phyloP scores from a whole-genome alignment of 2,329 filamentous ascomycete genomes.

The Falciphora oryzae region DNA sequence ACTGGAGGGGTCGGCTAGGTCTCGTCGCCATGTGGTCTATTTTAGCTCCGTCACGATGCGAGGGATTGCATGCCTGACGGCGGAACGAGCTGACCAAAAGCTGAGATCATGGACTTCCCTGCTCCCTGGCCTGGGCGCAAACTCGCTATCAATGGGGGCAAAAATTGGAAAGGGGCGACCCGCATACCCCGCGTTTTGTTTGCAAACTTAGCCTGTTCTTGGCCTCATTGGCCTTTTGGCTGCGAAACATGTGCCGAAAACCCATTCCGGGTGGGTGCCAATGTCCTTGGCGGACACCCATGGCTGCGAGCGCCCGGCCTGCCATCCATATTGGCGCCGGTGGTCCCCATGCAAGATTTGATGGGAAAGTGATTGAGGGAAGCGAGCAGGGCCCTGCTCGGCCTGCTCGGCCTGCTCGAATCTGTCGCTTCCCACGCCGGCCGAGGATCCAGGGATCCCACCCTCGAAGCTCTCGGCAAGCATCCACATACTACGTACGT shows the following conservation, averaged over 20 bases:
- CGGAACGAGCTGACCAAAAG: too few relatives aligned
- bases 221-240: conserved; percentile 1
- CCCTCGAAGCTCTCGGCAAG: not conserved
- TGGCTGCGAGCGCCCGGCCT: not conserved
- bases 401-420: not conserved
- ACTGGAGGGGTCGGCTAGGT: too few relatives aligned
- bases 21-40: not conserved
- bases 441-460: not conserved
- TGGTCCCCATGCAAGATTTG: too few relatives aligned
- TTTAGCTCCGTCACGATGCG: not conserved
- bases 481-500: not conserved
- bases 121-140: not conserved
- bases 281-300: not conserved
- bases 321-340: too few relatives aligned
- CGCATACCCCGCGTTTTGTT: conserved; percentile 10
- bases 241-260: conserved; percentile 8
- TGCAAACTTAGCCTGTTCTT: conserved; percentile 10
- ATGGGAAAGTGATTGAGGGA: too few relatives aligned
- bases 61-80: too few relatives aligned
- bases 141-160: not conserved
- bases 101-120: not conserved
- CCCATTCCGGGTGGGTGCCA: conserved; percentile 4
- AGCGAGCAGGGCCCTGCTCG: too few relatives aligned
- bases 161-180: not conserved
- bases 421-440: too few relatives aligned